These are phyloP conservation scores for Tuber aestivum DNA, from an alignment of 495 filamentous ascomycete species.

Conservation along the genomic window DNA sequence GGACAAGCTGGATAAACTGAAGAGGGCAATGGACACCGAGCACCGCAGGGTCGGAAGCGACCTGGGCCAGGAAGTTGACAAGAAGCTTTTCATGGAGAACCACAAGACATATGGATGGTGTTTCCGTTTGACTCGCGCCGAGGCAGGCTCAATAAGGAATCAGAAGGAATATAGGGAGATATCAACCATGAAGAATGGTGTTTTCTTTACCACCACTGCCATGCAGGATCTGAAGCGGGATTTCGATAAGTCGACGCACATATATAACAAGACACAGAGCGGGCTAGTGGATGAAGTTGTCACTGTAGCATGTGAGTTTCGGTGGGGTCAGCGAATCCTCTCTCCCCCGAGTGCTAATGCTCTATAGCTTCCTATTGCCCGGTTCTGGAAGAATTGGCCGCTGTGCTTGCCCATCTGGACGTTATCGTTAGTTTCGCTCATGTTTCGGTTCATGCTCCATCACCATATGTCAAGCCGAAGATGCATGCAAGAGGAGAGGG, in stretches of 20 bases:
- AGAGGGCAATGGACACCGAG: slow-evolving; percentile 75
- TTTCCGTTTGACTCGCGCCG: slow-evolving; percentile 85
- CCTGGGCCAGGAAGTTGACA: slow-evolving; percentile 87
- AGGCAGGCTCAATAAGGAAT: slow-evolving; percentile 88
- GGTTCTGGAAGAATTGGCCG: slow-evolving; percentile 83
- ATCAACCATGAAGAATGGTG: slow-evolving; percentile 97
- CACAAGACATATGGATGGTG: slow-evolving; percentile 95
- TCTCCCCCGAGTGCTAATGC: slow-evolving; percentile 5
- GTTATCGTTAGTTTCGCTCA: slow-evolving; percentile 95
- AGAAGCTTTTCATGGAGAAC: slow-evolving; percentile 97
- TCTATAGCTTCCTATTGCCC: slow-evolving; percentile 75
- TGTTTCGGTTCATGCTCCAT: slow-evolving; percentile 86
- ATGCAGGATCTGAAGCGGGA: slow-evolving; percentile 79
- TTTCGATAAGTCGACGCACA: slow-evolving; percentile 88
- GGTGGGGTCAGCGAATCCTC: not conserved
- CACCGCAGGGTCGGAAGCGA: slow-evolving; percentile 68
- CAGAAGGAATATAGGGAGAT: slow-evolving; percentile 87
- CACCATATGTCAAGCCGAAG: slow-evolving; percentile 81
- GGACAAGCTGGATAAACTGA: slow-evolving; percentile 80
- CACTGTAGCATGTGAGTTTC: slow-evolving; percentile 57
- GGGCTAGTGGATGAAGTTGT: slow-evolving; percentile 91
- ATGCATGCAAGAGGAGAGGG: slow-evolving; percentile 88
- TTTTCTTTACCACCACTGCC: slow-evolving; percentile 90
- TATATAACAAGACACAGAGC: slow-evolving; percentile 91
- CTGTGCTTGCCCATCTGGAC: slow-evolving; percentile 86